phyloP scores from a whole-genome alignment of 352 stramenopile genomes.

The Phytophthora citricola region DNA sequence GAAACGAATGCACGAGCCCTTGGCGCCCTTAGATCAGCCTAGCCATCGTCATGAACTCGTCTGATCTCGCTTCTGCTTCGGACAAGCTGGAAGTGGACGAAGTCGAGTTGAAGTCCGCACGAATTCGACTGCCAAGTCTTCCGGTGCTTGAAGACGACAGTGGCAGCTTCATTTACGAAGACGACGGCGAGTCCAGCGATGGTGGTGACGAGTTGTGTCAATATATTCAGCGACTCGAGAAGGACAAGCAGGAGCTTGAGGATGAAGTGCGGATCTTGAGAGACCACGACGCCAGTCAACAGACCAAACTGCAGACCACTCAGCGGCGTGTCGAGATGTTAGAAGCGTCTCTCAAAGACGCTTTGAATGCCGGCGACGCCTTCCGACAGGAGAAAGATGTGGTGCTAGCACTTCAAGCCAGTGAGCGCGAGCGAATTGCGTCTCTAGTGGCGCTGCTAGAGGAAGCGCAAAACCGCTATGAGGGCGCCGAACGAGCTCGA shows the following conservation, averaged over 20 bases:
- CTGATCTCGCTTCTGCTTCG: conserved; percentile 9
- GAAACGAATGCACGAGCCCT: conserved; percentile 15
- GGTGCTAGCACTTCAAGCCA: conserved; percentile 35
- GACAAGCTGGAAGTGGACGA: conserved; percentile 23
- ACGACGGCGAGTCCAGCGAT: conserved; percentile 37
- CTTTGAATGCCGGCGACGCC: conserved; percentile 31
- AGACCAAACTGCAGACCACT: conserved; percentile 35
- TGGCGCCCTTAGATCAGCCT: neutral
- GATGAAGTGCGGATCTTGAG: conserved; percentile 47
- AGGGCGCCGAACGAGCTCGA: conserved; percentile 61
- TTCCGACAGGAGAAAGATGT: conserved; percentile 47
- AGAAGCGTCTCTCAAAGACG: conserved; percentile 42
- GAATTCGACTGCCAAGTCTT: conserved; percentile 24
- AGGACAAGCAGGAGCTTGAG: conserved; percentile 51
- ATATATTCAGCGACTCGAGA: conserved; percentile 63
- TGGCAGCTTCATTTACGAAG: conserved; percentile 41
- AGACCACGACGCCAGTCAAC: conserved; percentile 49
- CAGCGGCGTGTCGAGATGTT: conserved; percentile 46
- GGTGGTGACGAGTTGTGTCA: conserved; percentile 46
- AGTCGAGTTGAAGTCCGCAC: conserved; percentile 15
- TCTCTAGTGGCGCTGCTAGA: conserved; percentile 46
- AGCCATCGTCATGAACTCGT: conserved; percentile 24
- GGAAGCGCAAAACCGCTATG: conserved; percentile 49
- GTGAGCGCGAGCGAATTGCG: conserved; percentile 46
- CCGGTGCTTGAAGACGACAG: conserved; percentile 37